Evolutionary conservation across 1,284 basidiomycete genomes (phyloP).

Genomic region (Athelia psychrophila): DNA sequence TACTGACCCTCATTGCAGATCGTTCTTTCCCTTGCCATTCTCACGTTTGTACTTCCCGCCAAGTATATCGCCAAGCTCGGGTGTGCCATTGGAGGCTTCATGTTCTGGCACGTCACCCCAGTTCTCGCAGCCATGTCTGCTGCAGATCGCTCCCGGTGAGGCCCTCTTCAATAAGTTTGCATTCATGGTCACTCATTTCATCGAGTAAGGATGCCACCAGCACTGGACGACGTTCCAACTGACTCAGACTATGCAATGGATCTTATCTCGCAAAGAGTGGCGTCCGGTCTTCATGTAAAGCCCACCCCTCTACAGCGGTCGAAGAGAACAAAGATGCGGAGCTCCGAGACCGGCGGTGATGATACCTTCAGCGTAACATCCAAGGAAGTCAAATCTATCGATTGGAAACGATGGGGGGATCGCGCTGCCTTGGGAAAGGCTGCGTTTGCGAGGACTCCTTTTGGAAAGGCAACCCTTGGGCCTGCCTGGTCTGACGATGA

Average conservation of each 20-base stretch:
- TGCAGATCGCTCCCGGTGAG: slow-evolving; percentile 43
- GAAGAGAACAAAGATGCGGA: slow-evolving; percentile 10
- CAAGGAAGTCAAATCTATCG: slow-evolving; percentile 18
- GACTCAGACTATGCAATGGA: slow-evolving; percentile 70
- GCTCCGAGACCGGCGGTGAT: slow-evolving; percentile 10
- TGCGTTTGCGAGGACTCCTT: too few species aligned
- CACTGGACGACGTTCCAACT: slow-evolving; percentile 53
- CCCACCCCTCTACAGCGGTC: slow-evolving; percentile 16
- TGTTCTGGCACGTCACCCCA: slow-evolving; percentile 67
- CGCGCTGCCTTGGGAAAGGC: slow-evolving; percentile 23
- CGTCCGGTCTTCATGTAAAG: slow-evolving; percentile 46
- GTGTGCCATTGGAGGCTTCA: slow-evolving; percentile 43
- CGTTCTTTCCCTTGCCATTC: slow-evolving; percentile 33
- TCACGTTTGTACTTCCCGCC: slow-evolving; percentile 45
- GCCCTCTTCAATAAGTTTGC: slow-evolving; percentile 7
- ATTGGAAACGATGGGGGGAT: slow-evolving; percentile 57
- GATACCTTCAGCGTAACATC: slow-evolving; percentile 1
- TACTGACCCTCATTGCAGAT: slow-evolving; percentile 21
- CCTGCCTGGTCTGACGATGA: slow-evolving; percentile 41
- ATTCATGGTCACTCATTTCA: slow-evolving; percentile 5
- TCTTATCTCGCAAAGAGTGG: slow-evolving; percentile 57
- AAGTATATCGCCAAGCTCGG: slow-evolving; percentile 45
- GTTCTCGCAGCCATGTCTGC: slow-evolving; percentile 49
- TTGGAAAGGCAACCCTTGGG: slow-evolving; percentile 25
- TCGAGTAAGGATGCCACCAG: slow-evolving; percentile 39